These are phyloP conservation scores for Macrophomina pseudophaseolina DNA, from an alignment of 2,329 filamentous ascomycete species.

Conservation along the genomic window DNA sequence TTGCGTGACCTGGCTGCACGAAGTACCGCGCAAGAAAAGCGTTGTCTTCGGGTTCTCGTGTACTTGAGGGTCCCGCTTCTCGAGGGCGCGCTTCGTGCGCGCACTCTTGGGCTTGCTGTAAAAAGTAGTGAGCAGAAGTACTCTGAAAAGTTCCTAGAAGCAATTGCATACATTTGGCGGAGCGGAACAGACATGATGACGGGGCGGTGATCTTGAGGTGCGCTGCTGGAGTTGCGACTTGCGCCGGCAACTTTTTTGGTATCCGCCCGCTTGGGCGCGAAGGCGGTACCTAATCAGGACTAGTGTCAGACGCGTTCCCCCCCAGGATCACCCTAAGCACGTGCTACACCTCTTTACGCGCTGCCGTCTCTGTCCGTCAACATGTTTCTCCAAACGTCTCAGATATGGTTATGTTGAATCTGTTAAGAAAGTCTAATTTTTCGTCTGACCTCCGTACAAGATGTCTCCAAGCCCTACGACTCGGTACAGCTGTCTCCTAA, in stretches of 20 bases:
- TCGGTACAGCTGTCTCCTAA: background rate
- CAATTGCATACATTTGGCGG: constrained; percentile 22
- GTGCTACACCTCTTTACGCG: background rate
- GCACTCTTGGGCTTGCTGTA: constrained; percentile 74
- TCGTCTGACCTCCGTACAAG: background rate
- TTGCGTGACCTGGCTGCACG: constrained; percentile 80
- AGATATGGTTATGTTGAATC: background rate
- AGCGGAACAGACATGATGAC: constrained; percentile 24
- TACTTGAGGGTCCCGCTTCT: constrained; percentile 87
- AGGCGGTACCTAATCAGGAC: constrained; percentile 3
- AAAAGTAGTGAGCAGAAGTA: background rate
- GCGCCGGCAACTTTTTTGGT: constrained; percentile 24
- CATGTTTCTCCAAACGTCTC: background rate
- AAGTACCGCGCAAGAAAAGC: constrained; percentile 86
- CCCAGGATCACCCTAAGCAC: background rate
- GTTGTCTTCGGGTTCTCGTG: constrained; percentile 89
- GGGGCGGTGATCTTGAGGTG: constrained; percentile 7
- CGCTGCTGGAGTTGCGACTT: constrained; percentile 11
- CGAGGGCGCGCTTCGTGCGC: constrained; percentile 92
- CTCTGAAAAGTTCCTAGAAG: no score
- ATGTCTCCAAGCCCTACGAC: background rate
- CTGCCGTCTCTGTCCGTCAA: background rate
- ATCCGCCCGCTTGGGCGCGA: constrained; percentile 18
- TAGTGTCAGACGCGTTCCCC: background rate
- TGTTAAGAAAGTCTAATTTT: background rate